Evolutionary conservation across 805 yeast genomes (phyloP).

Genomic region (Suhomyces xylopsoci): DNA sequence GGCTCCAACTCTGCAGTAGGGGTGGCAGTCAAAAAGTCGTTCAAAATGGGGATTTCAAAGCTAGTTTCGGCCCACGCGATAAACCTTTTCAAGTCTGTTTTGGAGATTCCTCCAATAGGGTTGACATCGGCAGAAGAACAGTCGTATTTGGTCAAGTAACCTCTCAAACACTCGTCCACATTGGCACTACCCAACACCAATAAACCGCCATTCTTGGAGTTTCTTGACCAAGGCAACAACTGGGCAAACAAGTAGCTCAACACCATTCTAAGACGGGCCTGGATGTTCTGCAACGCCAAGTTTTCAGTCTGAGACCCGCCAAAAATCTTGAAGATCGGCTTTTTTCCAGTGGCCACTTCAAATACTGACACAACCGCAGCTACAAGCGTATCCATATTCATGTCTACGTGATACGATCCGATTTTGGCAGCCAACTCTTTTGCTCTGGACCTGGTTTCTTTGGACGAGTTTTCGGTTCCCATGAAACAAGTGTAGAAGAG

Average conservation of each 20-base stretch:
- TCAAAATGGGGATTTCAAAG: constrained; percentile 73
- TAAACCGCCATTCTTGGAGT: constrained; percentile 66
- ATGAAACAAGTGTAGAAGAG: constrained; percentile 89
- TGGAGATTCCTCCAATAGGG: constrained; percentile 98
- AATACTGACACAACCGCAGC: constrained; percentile 70
- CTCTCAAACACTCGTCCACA: constrained; percentile 94
- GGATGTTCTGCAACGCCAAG: constrained; percentile 92
- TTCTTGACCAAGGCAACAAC: constrained; percentile 90
- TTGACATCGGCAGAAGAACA: constrained; percentile 96
- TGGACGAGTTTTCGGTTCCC: constrained; percentile 94
- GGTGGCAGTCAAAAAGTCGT: constrained; percentile 80
- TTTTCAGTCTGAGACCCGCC: constrained; percentile 94
- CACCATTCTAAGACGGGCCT: constrained; percentile 95
- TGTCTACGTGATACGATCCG: constrained; percentile 86
- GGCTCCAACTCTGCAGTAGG: constrained; percentile 99
- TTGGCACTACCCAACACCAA: constrained; percentile 94
- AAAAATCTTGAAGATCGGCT: constrained; percentile 83
- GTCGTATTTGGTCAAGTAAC: constrained; percentile 94
- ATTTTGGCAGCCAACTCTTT: constrained; percentile 67
- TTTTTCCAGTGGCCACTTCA: constrained; percentile 85
- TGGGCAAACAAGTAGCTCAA: constrained; percentile 91
- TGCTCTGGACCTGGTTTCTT: constrained; percentile 82
- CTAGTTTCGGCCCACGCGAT: constrained; percentile 71
- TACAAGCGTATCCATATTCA: constrained; percentile 88
- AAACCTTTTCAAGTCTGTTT: constrained; percentile 84